Evolutionary conservation across 2,329 filamentous ascomycete genomes (phyloP), one percentile per base, ranked within the genome.

Genomic region (Penicillium decumbens): DNA sequence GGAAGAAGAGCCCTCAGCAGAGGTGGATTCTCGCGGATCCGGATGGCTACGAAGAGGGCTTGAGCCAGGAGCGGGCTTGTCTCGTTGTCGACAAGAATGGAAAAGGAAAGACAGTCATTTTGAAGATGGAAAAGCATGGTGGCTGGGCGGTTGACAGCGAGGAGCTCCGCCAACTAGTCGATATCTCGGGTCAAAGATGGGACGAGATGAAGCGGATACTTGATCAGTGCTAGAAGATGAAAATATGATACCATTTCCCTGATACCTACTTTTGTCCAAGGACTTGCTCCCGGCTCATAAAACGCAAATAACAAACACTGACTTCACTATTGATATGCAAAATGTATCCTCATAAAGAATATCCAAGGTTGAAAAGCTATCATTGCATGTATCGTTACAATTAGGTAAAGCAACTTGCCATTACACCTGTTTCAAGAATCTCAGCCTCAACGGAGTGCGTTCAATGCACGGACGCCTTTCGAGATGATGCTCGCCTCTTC

Each of bases 11-110:
- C 47, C 66, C 63, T 44, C 61, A 64, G 51, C 64, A 62, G 58
- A 60, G 65, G 53, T 95, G 90, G 89, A 75, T 96, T 2, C 72
- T 98, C 49, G 82, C 87, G 6, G 93, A 98, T 72, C 89, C 89
- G 2, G 93, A 98, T 72, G 81, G 83, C 20, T 85, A 95, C 59
- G 93, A 98, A 73, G 93, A 97, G 73, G 81, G 80, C 7, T 72
- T 95, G 38, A 95, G 89, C 65, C 78, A 84, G 53, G 93, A 98
- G 76, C 80, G 72, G n/a, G 75, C 93, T n/a, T 91, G 85, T 2
- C 74, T 95, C 29, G 84, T 93, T 42, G 81, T 95, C n/a, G 87
- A 92, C 65, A 65, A 63, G 62, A 65, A 52, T n/a, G 79, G 75
- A 1, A 72, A 76, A 42, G 79, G 75, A 1, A 72, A 76, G 43